Percentiles rank a stretch among this genome's conserved stretches.
Conservation (phyloP, 768 basidiomycete species). For the Tylopilus subfusipes region DNA sequence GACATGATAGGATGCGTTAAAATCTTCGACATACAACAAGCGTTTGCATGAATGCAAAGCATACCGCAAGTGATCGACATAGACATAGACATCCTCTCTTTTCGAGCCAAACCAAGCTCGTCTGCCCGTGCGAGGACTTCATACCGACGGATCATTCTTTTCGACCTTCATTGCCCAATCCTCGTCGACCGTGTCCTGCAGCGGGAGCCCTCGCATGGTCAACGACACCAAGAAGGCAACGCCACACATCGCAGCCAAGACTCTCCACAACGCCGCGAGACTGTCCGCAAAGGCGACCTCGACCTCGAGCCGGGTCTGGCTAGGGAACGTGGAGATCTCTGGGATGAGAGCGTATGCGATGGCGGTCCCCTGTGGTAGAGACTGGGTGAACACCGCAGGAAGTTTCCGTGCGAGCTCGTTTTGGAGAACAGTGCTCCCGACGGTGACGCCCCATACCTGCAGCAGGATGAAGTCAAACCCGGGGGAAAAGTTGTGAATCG, state of each 20-base stretch:
- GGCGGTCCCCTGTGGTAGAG: neutral
- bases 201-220: neutral
- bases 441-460: neutral
- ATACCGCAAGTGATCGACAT: neutral
- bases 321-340: neutral
- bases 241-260: neutral
- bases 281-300: neutral
- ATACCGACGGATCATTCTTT: neutral
- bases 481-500: neutral
- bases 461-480: neutral
- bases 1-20: too few species aligned
- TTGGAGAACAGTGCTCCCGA: neutral
- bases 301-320: neutral
- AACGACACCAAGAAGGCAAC: neutral
- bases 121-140: neutral
- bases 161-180: neutral
- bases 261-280: neutral
- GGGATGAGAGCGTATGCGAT: neutral
- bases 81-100: too few species aligned
- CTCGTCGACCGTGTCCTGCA: neutral
- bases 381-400: neutral
- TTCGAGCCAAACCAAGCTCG: too few species aligned
- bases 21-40: too few species aligned
- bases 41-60: too few species aligned
- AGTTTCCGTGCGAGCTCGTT: neutral